Base-by-base conservation (phyloP, 768 basidiomycete genomes). In the Mycena leptocephala region DNA sequence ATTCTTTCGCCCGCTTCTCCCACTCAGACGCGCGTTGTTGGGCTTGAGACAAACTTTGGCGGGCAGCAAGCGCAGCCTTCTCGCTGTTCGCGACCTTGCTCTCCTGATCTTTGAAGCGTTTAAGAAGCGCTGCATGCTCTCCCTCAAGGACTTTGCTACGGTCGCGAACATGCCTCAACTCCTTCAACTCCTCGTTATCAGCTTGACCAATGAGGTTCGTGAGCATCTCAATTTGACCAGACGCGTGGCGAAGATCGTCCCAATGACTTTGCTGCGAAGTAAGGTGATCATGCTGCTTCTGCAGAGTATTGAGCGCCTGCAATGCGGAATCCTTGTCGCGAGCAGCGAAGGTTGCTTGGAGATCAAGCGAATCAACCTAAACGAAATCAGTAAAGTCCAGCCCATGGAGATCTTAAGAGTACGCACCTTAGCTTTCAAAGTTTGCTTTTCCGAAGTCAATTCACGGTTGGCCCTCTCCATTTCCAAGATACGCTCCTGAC, bases 21-120 rank as follows among this genome's bases (percentile, higher is more conserved):
- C 94, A 96, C 79, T 97, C 96, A 4, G 90, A 85, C 3, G 94
- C 90, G 30, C 94, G 94, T 81, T 95, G 94, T 75, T 96, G 94
- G 26, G 94, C 93, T 76, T 94, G 92, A 26, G 89, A 84, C 33
- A 96, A 88, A 81, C 84, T 93, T 81, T 95, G 92, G 53, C 91
- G 91, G 3, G 91, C 88, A 22, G 92, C 84, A 28, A 84, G 84
- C 1, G 92, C 87, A 14, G 92, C 85, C 66, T 92, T 90, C 58
- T 96, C 95, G 79, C 86, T 91, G 78, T 90, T 93, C 32, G 87
- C 81, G 3, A 89, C 77, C 80, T 92, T 94, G 63, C 79, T 85
- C 78, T 96, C 96, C 62, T 92, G 89, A 7, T 97, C 95, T 78
- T 92, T 94, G 81, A 89, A 85, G 24, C 93, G 94, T 77, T 93